Evolutionary conservation across 2,329 filamentous ascomycete species (phyloP).

Genomic region (Pseudogymnoascus sp.): DNA sequence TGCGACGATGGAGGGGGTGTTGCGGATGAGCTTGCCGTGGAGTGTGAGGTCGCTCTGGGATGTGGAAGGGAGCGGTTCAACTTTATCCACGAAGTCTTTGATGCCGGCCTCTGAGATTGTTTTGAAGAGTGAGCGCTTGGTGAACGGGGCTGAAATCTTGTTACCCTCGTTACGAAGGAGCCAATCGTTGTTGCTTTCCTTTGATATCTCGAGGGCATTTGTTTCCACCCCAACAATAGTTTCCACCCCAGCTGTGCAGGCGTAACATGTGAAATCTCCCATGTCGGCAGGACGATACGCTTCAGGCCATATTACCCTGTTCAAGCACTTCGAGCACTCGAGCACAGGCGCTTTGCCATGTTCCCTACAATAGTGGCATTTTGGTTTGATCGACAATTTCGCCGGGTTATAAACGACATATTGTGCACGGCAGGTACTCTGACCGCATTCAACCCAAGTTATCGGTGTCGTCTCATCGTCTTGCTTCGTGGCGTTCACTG

Average conservation of each 20-base stretch:
- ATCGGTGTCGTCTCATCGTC: not conserved
- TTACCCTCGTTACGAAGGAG: not conserved
- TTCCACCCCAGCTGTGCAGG: conserved; percentile 31
- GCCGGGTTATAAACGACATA: not conserved
- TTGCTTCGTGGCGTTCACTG: not conserved
- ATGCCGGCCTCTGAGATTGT: not conserved
- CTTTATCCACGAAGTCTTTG: not conserved
- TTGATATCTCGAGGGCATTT: not conserved
- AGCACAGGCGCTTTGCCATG: not conserved
- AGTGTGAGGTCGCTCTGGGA: not conserved
- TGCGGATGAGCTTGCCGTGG: not conserved
- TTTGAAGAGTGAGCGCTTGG: not conserved
- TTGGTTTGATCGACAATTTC: not conserved
- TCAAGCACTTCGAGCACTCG: conserved; percentile 3
- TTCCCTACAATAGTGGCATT: not conserved
- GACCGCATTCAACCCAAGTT: not conserved
- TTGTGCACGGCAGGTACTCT: not conserved
- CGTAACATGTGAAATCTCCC: conserved; percentile 35
- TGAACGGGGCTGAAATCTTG: not conserved
- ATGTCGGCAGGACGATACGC: conserved; percentile 35
- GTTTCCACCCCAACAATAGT: not conserved
- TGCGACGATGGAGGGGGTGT: not conserved
- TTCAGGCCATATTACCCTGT: conserved; percentile 39
- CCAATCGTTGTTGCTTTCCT: not conserved
- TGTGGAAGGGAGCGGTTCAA: not conserved